These are phyloP conservation scores for Pontederia paniculata DNA, from an alignment of 176 grass and related monocot genomes.

Conservation along the genomic window DNA sequence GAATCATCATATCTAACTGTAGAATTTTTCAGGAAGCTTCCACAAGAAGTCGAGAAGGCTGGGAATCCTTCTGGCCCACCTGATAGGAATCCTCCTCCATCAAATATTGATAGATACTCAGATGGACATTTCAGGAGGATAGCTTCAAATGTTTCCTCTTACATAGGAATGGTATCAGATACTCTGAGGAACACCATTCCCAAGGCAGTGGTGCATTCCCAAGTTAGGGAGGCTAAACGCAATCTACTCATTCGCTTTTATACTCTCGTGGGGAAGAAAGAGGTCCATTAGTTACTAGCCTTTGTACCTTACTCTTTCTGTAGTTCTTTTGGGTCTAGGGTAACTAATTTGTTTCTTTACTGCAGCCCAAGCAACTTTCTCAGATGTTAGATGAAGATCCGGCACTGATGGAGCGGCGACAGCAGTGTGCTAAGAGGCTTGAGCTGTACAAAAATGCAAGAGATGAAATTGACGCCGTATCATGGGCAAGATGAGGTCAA, in stretches of 20 bases:
- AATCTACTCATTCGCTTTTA: conserved; percentile 74
- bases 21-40: conserved; percentile 88
- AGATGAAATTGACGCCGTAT: conserved; percentile 74
- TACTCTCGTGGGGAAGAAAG: conserved; percentile 66
- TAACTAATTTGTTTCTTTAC: not conserved
- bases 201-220: conserved; percentile 78
- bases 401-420: conserved; percentile 71
- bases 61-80: conserved; percentile 11
- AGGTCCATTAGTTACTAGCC: conserved; percentile 27
- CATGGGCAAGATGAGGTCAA: conserved; percentile 41
- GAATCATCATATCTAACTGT: conserved; percentile 72
- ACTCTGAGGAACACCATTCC: conserved; percentile 87
- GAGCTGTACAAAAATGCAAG: conserved; percentile 85
- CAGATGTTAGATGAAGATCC: conserved; percentile 84
- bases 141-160: conserved; percentile 78
- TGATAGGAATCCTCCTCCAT: conserved; percentile 32
- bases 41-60: conserved; percentile 68
- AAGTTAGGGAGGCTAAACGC: conserved; percentile 87
- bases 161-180: conserved; percentile 85
- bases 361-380: conserved; percentile 58
- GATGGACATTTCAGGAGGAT: conserved; percentile 82
- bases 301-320: not conserved
- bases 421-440: conserved; percentile 65
- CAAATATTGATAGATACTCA: conserved; percentile 53
- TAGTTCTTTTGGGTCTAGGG: not conserved